Conservation (phyloP, 176 grass and related monocot species). For the Raddia distichophylla region DNA sequence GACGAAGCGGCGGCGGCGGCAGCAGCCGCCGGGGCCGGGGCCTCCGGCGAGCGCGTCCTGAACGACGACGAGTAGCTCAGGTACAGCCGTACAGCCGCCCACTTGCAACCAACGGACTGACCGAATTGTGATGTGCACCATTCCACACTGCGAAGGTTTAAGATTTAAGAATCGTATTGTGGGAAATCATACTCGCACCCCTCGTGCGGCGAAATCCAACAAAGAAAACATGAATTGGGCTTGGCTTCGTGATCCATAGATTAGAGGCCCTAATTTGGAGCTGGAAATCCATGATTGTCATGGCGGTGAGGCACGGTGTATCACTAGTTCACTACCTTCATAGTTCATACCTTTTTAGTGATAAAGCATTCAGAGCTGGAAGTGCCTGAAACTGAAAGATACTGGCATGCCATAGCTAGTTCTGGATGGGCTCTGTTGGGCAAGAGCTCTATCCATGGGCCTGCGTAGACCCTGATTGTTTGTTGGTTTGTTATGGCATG, state of each 20-base stretch:
- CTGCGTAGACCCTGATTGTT: not conserved
- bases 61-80: conserved; percentile 59
- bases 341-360: no score
- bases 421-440: not conserved
- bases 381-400: no score
- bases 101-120: not conserved
- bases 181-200: not conserved
- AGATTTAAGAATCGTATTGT: not conserved
- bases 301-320: no score
- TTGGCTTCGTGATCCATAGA: not conserved
- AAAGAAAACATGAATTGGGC: not conserved
- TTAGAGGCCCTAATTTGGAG: not conserved
- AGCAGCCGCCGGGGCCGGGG: not conserved
- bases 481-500: not conserved
- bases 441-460: not conserved
- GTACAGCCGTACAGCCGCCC: not conserved
- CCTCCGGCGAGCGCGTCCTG: conserved; percentile 52
- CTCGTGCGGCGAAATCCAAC: not conserved
- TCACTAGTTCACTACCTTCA: no score
- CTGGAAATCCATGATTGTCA: not conserved
- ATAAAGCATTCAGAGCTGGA: no score
- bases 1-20: conserved; percentile 27
- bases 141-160: not conserved
- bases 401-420: no score
- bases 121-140: not conserved